Evolutionary conservation across 2,329 filamentous ascomycete species (phyloP), one percentile per base, ranked within the genome.

Genomic region (Didymella glomerata): DNA sequence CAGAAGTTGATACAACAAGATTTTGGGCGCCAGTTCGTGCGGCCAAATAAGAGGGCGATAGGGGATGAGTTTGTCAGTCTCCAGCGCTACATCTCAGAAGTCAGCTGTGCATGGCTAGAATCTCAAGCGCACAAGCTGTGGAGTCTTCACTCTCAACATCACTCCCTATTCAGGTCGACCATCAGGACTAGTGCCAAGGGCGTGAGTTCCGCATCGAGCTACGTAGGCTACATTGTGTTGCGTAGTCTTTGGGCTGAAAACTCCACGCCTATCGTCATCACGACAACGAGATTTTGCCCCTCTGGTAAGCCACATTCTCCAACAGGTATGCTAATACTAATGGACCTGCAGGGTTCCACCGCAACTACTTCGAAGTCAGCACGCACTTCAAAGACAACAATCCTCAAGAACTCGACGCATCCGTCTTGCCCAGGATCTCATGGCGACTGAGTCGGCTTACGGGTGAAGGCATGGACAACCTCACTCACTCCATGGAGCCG

Each of bases 31-130:
- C 42, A 41, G 14, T 54, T 48, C 8, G 44, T 48, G 18, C 44
- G 24, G 4, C 51, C 34, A 2, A 48, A 40, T 18, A 54, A 48
- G 24, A 14, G 32, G 9, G 44, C 25, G 7, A 41, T 40, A 1
- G 42, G 18, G 8, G 44, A 54, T 18, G 34, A 54, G 18, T 47
- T 54, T 3, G 9, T 27, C 9, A 28, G 5, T 24, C 24, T 54
- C 1, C 42, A 54, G 25, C 32, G 42, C 0, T 41, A 40, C 9
- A 11, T 40, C 6, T 54, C 32, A n/a, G 50, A 32, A 1, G 14
- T 54, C 2, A 54, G 51, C 34, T 54, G 51, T 24, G 24, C 42
- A 25, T 48, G 44, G 51, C 34, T 48, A 4, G 34, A 25, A 20
- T 24, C 14, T 10, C 24, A 20, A 27, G 34, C 50, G 18, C 30